Evolutionary conservation across 441 rosid genomes (phyloP), one percentile per base, ranked within the genome.

Genomic region (Croton setiger): DNA sequence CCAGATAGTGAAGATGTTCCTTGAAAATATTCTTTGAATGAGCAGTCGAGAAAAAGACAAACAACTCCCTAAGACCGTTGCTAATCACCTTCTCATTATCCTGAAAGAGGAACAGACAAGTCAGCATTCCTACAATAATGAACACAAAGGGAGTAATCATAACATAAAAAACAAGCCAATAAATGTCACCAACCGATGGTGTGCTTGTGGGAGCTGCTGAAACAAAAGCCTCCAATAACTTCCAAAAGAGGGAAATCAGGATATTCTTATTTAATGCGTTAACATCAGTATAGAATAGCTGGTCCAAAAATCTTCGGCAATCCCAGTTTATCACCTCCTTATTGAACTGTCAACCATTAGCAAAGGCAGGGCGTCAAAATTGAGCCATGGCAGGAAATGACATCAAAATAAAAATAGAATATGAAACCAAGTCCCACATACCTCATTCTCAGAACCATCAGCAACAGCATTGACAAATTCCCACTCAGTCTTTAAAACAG

Each of bases 401-500:
- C 33, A n/a, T 44, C 56, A 45, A 59, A 44, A 7, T 17, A 48
- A 39, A 72, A 57, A 39, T 48, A 23, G 10, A 53, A 69, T 11
- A 66, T 49, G 7, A 67, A 70, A 73, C 62, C 44, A 60, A 33
- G 68, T 68, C 68, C 68, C 66, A 71, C 78, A 37, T 71, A 65
- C 98, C 98, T 90, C 93, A 71, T 75, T 76, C 55, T 75, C 52
- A 63, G 80, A 75, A 74, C 73, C 61, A 60, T 75, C 84, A 73
- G 72, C 75, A 43, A 77, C 77, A 72, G 84, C 76, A 27, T 67
- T 85, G 23, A 81, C 69, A 76, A 64, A 79, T 77, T 82, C 85
- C 98, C 98, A 93, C 71, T 91, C 89, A 3, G 79, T 78, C 85
- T 86, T 90, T 85, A 96, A 72, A 80, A 83, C 69, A 20, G 91